These are phyloP conservation scores for Aureobasidium pullulans DNA, from an alignment of 2,329 filamentous ascomycete genomes.

Conservation along the genomic window DNA sequence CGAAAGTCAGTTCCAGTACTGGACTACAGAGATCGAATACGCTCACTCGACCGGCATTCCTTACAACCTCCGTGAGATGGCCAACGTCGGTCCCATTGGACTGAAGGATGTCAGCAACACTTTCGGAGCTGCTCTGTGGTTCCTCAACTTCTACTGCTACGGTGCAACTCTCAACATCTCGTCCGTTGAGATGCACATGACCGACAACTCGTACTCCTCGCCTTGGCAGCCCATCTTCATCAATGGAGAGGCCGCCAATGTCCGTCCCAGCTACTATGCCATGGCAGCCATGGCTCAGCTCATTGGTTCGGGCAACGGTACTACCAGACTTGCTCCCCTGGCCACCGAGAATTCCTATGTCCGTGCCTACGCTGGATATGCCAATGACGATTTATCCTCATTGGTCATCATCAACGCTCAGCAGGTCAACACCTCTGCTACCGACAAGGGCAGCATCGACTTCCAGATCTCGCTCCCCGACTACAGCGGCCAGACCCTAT, in stretches of 20 bases:
- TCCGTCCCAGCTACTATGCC: conserved; percentile 45
- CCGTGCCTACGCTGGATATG: conserved; percentile 40
- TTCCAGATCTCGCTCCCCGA: conserved; percentile 36
- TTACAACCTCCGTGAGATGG: conserved; percentile 47
- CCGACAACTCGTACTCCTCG: conserved; percentile 44
- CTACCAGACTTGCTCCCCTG: conserved; percentile 36
- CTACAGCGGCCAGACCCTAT: conserved; percentile 35
- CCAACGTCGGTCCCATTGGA: conserved; percentile 43
- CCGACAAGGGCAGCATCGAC: conserved; percentile 33
- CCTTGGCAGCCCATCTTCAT: conserved; percentile 43
- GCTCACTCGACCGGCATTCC: conserved; percentile 36
- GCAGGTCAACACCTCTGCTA: conserved; percentile 33
- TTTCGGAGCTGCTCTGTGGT: conserved; percentile 45
- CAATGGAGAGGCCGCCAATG: conserved; percentile 25
- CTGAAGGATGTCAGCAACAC: conserved; percentile 40
- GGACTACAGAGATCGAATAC: conserved; percentile 37
- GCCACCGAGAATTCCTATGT: conserved; percentile 24
- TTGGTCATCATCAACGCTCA: conserved; percentile 42
- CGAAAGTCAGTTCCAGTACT: conserved; percentile 41
- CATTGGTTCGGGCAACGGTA: conserved; percentile 40
- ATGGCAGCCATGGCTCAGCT: conserved; percentile 45
- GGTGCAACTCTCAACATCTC: conserved; percentile 40
- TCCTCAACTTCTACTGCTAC: conserved; percentile 47
- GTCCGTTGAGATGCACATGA: conserved; percentile 48
- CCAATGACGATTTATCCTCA: conserved; percentile 34